phyloP scores from a whole-genome alignment of 345 rosid genomes.

The Pistacia vera region DNA sequence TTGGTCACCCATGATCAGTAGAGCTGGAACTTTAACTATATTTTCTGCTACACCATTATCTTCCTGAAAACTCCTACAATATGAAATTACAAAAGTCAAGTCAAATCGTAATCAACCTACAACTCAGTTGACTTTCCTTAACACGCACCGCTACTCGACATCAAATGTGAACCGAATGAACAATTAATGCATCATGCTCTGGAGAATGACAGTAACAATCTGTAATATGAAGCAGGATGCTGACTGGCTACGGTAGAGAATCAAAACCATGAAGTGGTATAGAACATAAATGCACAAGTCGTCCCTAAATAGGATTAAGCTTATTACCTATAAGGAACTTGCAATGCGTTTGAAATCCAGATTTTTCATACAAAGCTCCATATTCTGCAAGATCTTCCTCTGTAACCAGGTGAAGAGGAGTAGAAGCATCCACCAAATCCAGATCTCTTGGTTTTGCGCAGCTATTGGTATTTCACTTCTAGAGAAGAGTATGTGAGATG shows the following conservation, averaged over 20 bases:
- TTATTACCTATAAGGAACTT: constrained; percentile 57
- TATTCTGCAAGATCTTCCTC: constrained; percentile 56
- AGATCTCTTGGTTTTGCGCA: constrained; percentile 53
- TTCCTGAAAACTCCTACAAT: constrained; percentile 29
- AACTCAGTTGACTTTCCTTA: not conserved
- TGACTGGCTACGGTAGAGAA: not conserved
- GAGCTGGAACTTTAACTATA: constrained; percentile 40
- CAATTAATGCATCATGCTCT: not conserved
- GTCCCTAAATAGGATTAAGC: not conserved
- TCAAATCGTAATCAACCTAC: not conserved
- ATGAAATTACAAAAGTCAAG: not conserved
- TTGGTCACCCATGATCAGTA: constrained; percentile 52
- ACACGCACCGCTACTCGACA: too few species aligned
- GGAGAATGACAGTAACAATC: not conserved
- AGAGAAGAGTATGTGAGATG: constrained; percentile 55
- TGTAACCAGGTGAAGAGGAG: constrained; percentile 54
- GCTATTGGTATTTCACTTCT: constrained; percentile 61
- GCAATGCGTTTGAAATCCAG: constrained; percentile 54
- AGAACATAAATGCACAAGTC: not conserved
- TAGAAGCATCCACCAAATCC: constrained; percentile 56
- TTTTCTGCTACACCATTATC: constrained; percentile 26
- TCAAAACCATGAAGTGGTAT: not conserved
- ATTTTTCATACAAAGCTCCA: constrained; percentile 56
- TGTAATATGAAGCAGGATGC: not conserved
- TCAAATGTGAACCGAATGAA: not conserved